Evolutionary conservation across 2,329 filamentous ascomycete genomes (phyloP), one percentile per base, ranked within the genome.

Genomic region (Fusarium oligoseptatum): DNA sequence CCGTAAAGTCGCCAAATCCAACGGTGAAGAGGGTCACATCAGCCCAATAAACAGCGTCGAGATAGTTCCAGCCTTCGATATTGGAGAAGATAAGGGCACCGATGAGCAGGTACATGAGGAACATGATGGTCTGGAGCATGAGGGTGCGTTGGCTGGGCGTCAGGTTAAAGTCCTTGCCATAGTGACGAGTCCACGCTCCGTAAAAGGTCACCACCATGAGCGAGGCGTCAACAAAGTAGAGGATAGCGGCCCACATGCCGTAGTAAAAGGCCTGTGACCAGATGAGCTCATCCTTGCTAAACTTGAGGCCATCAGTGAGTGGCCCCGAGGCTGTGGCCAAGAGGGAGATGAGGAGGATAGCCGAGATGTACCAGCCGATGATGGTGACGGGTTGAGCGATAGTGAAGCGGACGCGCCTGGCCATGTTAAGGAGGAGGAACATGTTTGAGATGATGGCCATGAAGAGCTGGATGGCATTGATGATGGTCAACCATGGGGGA

Each of bases 241-340:
- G 88, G 3, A 90, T 84, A 7, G 95, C 93, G 3, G 95, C 92
- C 76, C 94, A 94, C 20, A 97, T 88, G 29, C 91, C 95, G 79
- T 97, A 97, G 88, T 92, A 98, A 79, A 94, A 98, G 1, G 94
- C 94, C 81, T 97, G 93, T 0, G 94, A 95, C 87, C 89, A 91
- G 57, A 91, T 85, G 72, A 93, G 92, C 74, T 85, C 88, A 72
- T 65, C 85, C 79, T 60, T 81, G 58, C 77, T 87, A 69, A 83
- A 74, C 3, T 76, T 84, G 15, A 83, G 62, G 7, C 70, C 76
- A 0, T 80, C 45, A 1, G 82, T 70, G 2, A 92, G 82, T 0
- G 89, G 88, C 12, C 93, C 92, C 2, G 89, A 82, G 5, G 93
- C 88, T 73, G 94, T 93, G 12, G 90, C 89, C 17, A 87, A 87